Evolutionary conservation across 208 protist species (phyloP), one percentile per base, ranked within the genome.

Genomic region (Porcisia hertigi): DNA sequence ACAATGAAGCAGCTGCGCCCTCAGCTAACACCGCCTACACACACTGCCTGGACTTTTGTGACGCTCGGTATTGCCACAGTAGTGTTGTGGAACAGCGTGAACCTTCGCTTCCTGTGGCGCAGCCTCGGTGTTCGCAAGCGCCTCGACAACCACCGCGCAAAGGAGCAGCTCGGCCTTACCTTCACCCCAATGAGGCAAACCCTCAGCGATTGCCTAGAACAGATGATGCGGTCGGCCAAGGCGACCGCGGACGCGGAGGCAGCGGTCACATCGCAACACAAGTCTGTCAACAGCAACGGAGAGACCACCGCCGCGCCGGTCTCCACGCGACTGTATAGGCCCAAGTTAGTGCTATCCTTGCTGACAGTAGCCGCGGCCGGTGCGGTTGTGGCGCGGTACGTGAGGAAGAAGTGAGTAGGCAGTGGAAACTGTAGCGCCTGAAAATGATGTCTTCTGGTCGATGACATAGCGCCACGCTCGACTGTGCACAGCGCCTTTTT

Each of bases 131-230:
- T 94, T 3, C 79, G 82, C n/a, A 95, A 95, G 71, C 79, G 58
- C 23, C 87, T 97, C 6, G 86, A 95, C 75, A 89, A 91, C 53
- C 84, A 69, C 57, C 81, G 82, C 41, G 91, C 91, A 7, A 69
- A 73, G 52, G 71, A 86, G 45, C 83, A 84, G 53, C 88, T 97
- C 30, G 89, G 83, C 2, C 55, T 97, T 60, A 65, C 69, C 45
- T 94, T 97, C 72, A 97, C 88, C 3, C 87, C 91, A 1, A 92
- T 97, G 64, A 70, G 89, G 45, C 84, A 91, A 23, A 97, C 94
- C 18, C 80, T 97, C 34, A 52, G 59, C 2, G 94, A 84, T 18
- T 92, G 88, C 62, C 81, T 97, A 59, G 81, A 89, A 0, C 91
- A 95, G 66, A 77, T 95, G 80, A 91, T 92, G 63, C 75, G 80